Conservation (phyloP, 495 filamentous ascomycete genomes). For the Cenococcum geophilum region DNA sequence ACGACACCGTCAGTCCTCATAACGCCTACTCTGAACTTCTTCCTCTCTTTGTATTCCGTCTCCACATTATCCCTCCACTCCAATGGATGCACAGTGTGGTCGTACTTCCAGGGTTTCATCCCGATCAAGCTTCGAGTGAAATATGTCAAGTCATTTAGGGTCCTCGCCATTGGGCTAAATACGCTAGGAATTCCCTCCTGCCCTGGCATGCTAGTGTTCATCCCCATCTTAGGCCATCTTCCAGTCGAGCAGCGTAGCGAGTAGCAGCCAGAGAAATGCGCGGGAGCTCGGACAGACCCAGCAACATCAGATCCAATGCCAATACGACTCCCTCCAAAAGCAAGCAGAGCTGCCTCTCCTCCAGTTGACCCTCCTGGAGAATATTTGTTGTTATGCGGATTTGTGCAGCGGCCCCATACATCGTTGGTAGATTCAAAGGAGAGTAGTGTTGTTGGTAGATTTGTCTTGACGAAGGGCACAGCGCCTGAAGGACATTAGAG, state of each 20-base stretch:
- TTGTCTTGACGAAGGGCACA: slow-evolving; percentile 92
- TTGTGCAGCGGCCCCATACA: slow-evolving; percentile 71
- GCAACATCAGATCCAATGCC: slow-evolving; percentile 94
- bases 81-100: slow-evolving; percentile 78
- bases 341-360: slow-evolving; percentile 80
- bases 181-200: slow-evolving; percentile 89
- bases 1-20: slow-evolving; percentile 81
- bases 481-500: slow-evolving; percentile 51
- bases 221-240: slow-evolving; percentile 83
- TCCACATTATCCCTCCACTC: slow-evolving; percentile 63
- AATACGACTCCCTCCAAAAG: slow-evolving; percentile 79
- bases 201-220: slow-evolving; percentile 83
- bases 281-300: slow-evolving; percentile 81
- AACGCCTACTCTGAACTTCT: slow-evolving; percentile 66
- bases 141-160: slow-evolving; percentile 75
- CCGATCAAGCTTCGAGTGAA: slow-evolving; percentile 72
- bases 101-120: slow-evolving; percentile 91
- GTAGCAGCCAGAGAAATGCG: slow-evolving; percentile 89
- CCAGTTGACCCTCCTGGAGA: slow-evolving; percentile 90
- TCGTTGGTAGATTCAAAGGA: slow-evolving; percentile 91
- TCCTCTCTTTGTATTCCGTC: slow-evolving; percentile 51
- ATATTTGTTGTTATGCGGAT: slow-evolving; percentile 77
- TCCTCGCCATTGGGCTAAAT: slow-evolving; percentile 90
- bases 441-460: slow-evolving; percentile 83
- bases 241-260: slow-evolving; percentile 89